A percentile compares a stretch with the other conserved stretches of the same genome.
These are phyloP conservation scores for Cucurbita pepo DNA, from an alignment of 306 rosid genomes.

Conservation along the genomic window DNA sequence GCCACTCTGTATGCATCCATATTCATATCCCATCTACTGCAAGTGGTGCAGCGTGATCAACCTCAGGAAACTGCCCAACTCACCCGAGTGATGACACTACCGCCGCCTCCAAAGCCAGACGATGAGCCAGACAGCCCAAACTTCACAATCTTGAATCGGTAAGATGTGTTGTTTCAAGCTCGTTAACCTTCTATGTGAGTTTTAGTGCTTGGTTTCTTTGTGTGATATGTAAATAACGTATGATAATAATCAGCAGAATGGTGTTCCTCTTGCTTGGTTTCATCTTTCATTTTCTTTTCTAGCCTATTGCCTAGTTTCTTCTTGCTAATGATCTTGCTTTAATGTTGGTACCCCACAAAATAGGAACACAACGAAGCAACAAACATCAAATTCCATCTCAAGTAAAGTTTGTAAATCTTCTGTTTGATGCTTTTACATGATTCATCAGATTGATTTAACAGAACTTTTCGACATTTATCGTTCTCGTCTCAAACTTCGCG, in stretches of 20 bases:
- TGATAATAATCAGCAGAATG: background rate
- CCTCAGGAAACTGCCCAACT: slow-evolving; percentile 5
- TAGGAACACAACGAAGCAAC: background rate
- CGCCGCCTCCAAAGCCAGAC: slow-evolving; percentile 52
- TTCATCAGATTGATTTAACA: background rate
- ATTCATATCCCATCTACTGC: slow-evolving; percentile 29
- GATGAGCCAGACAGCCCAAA: slow-evolving; percentile 32
- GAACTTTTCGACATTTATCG: background rate
- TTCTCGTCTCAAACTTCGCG: background rate
- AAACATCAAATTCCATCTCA: background rate
- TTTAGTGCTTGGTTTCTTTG: background rate
- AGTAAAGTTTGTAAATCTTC: background rate
- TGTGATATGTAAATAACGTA: slow-evolving; percentile 1
- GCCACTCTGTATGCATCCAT: slow-evolving; percentile 52
- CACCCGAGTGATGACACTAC: slow-evolving; percentile 19
- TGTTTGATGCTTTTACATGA: background rate
- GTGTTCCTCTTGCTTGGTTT: background rate
- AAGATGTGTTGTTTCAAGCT: background rate
- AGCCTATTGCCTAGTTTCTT: background rate
- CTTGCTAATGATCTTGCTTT: background rate
- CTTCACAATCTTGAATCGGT: slow-evolving; percentile 20
- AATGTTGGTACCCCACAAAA: background rate
- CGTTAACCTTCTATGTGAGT: background rate
- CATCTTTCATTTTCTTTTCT: background rate
- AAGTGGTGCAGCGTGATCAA: slow-evolving; percentile 19